These are phyloP conservation scores for Linnemannia schmuckeri DNA, from an alignment of 192 early-diverging fungal genomes.

Conservation along the genomic window DNA sequence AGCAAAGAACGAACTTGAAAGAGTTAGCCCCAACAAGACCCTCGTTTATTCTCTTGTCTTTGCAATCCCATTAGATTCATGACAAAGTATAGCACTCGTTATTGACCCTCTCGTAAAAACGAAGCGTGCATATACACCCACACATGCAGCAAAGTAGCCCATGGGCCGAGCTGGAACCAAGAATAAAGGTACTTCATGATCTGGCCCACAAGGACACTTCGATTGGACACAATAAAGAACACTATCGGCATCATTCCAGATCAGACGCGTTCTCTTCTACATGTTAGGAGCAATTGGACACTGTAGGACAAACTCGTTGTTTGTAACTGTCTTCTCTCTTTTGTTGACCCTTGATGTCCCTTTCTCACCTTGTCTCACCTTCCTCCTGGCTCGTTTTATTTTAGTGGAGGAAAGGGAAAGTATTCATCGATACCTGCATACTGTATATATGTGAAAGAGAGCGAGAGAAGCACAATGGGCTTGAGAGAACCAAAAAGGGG, in stretches of 20 bases:
- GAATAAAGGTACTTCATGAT: slow-evolving; percentile 6
- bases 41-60: neutral
- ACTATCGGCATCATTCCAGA: slow-evolving; percentile 13
- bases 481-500: neutral
- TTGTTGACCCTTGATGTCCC: too few relatives aligned
- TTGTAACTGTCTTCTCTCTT: too few relatives aligned
- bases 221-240: neutral
- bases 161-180: slow-evolving; percentile 39
- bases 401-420: neutral
- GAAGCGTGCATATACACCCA: neutral
- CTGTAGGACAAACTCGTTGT: neutral
- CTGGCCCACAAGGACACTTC: neutral
- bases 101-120: neutral
- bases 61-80: neutral
- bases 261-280: slow-evolving; percentile 5
- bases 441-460: neutral
- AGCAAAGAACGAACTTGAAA: too few relatives aligned
- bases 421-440: neutral
- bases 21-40: neutral
- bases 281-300: neutral
- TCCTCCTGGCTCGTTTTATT: neutral
- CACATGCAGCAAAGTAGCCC: neutral
- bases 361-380: neutral
- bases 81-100: neutral
- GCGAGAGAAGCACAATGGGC: neutral